A percentile compares a stretch with the other conserved stretches of the same genome.
These are phyloP conservation scores for Pseudocohnilembus persalinus DNA, from an alignment of 169 alveolate species.

Conservation along the genomic window DNA sequence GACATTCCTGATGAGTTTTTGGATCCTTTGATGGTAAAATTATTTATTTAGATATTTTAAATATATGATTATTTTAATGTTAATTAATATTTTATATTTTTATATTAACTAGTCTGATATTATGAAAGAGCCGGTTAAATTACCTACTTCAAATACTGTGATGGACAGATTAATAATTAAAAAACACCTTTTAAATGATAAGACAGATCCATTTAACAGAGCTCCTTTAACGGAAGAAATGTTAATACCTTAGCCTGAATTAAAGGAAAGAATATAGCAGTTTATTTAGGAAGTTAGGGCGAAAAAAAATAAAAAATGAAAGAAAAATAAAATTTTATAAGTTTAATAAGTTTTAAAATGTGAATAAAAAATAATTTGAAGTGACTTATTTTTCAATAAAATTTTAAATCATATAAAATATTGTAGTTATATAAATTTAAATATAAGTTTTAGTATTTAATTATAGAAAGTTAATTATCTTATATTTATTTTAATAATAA, in stretches of 20 bases:
- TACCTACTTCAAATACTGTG: neutral
- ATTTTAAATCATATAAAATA: no score
- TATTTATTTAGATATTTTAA: no score
- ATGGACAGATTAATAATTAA: neutral
- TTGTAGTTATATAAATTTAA: no score
- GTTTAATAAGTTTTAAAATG: no score
- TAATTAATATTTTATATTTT: no score
- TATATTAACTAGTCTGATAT: neutral
- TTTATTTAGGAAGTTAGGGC: neutral
- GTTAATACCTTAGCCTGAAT: neutral
- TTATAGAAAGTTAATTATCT: no score
- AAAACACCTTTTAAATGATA: neutral
- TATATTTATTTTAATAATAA: no score
- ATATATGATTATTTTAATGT: no score
- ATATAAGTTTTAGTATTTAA: no score
- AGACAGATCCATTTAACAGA: neutral
- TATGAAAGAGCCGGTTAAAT: neutral
- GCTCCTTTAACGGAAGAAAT: neutral
- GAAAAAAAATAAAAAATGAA: neutral
- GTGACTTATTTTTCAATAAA: no score
- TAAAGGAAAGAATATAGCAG: neutral
- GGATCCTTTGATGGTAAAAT: neutral
- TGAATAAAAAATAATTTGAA: no score
- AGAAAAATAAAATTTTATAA: no score
- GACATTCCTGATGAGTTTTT: neutral